These are phyloP conservation scores for Aspergillus hancockii DNA, from an alignment of 495 filamentous ascomycete species.

Conservation along the genomic window DNA sequence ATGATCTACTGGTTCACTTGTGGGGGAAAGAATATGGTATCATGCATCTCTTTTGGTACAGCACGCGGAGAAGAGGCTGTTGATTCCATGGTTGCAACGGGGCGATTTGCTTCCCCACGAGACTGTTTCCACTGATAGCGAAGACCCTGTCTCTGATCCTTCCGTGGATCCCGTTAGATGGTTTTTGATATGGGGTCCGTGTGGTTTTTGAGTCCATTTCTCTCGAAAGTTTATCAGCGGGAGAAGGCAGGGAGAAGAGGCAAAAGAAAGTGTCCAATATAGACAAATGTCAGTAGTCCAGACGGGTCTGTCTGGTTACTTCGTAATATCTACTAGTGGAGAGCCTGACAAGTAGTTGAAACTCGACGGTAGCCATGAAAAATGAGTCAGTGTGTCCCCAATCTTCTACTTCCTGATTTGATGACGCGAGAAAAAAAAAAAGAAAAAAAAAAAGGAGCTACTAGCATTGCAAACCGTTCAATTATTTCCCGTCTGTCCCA, in stretches of 20 bases:
- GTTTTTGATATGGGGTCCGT: neutral
- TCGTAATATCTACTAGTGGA: neutral
- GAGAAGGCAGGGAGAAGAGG: neutral
- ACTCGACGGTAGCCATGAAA: neutral
- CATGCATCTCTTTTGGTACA: neutral
- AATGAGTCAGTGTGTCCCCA: neutral
- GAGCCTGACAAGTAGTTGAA: neutral
- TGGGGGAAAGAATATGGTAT: conserved; percentile 1
- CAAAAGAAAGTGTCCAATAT: neutral
- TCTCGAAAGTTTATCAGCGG: neutral
- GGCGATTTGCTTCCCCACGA: neutral
- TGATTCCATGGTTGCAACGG: neutral
- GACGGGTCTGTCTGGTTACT: conserved; percentile 2
- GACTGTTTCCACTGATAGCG: neutral
- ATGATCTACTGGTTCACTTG: conserved; percentile 11
- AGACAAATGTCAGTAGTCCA: conserved; percentile 7
- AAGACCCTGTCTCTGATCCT: neutral
- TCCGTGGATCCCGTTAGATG: neutral
- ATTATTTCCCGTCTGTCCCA: neutral
- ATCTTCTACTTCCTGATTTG: neutral
- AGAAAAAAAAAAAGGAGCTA: neutral
- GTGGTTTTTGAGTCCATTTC: neutral
- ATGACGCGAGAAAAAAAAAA: neutral
- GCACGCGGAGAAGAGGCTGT: neutral
- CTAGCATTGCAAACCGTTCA: neutral